Evolutionary conservation across 768 basidiomycete species (phyloP).

Genomic region (Boletus eberwhitei): DNA sequence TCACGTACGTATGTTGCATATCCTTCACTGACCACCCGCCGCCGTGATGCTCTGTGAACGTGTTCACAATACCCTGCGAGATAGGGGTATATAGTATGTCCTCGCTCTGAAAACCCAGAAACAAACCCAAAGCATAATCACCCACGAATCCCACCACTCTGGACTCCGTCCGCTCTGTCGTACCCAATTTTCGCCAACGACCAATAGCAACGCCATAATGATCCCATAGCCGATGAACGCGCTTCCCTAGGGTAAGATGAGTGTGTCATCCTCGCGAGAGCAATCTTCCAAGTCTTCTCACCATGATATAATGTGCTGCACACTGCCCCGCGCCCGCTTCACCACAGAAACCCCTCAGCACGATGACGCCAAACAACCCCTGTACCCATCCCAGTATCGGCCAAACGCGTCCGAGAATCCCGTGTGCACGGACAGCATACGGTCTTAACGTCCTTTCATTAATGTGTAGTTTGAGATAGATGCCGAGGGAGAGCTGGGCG

Average conservation of each 20-base stretch:
- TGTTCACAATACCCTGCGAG: constrained; percentile 59
- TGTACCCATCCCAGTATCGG: constrained; percentile 88
- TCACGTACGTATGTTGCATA: constrained; percentile 86
- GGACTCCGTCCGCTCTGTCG: constrained; percentile 66
- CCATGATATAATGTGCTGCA: constrained; percentile 84
- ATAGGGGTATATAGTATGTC: neutral
- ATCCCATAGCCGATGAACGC: constrained; percentile 87
- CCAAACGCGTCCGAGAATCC: constrained; percentile 78
- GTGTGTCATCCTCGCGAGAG: constrained; percentile 7
- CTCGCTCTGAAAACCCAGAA: neutral
- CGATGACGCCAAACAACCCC: constrained; percentile 80
- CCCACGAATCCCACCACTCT: constrained; percentile 86
- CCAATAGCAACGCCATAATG: constrained; percentile 74
- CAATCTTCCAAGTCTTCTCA: constrained; percentile 16
- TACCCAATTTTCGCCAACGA: constrained; percentile 77
- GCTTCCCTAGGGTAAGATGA: constrained; percentile 49
- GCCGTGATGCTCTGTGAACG: constrained; percentile 89
- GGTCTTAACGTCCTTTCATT: constrained; percentile 73
- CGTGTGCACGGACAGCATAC: constrained; percentile 66
- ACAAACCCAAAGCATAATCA: constrained; percentile 53
- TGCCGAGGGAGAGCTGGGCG: constrained; percentile 66
- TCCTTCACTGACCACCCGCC: constrained; percentile 84
- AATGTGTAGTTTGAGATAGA: constrained; percentile 91
- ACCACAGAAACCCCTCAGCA: constrained; percentile 78
- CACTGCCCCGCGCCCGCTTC: constrained; percentile 73